Percentiles rank a stretch among this genome's conserved stretches.
These are phyloP conservation scores for Powellomyces hirtus DNA, from an alignment of 192 early-diverging fungal species.

Conservation along the genomic window DNA sequence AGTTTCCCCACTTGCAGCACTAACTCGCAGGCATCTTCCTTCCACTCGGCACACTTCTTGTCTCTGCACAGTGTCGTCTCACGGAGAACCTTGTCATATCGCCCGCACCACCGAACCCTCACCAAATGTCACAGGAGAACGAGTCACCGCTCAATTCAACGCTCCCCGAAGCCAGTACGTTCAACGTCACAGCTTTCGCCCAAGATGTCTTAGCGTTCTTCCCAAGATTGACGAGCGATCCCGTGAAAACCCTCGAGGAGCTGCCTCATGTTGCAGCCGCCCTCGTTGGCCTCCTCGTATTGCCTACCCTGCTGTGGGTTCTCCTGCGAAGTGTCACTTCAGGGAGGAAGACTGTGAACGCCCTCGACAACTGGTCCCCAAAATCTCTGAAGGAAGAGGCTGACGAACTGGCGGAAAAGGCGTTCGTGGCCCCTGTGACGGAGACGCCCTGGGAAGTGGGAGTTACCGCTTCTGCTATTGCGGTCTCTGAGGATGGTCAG, in stretches of 20 bases:
- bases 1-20: no score
- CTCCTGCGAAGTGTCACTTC: not conserved
- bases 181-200: not conserved
- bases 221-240: not conserved
- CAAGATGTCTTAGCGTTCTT: not conserved
- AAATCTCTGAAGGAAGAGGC: conserved; percentile 1
- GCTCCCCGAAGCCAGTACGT: no score
- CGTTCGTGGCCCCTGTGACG: conserved; percentile 2
- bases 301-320: not conserved
- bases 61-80: no score
- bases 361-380: not conserved
- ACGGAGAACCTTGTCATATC: no score
- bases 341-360: not conserved
- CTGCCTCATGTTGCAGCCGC: not conserved
- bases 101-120: no score
- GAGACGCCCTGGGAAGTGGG: conserved; percentile 42
- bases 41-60: no score
- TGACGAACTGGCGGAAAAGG: conserved; percentile 19
- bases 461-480: conserved; percentile 33
- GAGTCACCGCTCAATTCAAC: no score
- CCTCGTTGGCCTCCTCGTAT: not conserved
- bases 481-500: conserved; percentile 43
- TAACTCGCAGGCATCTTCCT: no score
- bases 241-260: not conserved
- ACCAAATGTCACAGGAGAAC: no score